Percentiles rank a stretch among this genome's conserved stretches.
Conservation (phyloP, 495 filamentous ascomycete genomes). For the Friedmanniomyces endolithicus region DNA sequence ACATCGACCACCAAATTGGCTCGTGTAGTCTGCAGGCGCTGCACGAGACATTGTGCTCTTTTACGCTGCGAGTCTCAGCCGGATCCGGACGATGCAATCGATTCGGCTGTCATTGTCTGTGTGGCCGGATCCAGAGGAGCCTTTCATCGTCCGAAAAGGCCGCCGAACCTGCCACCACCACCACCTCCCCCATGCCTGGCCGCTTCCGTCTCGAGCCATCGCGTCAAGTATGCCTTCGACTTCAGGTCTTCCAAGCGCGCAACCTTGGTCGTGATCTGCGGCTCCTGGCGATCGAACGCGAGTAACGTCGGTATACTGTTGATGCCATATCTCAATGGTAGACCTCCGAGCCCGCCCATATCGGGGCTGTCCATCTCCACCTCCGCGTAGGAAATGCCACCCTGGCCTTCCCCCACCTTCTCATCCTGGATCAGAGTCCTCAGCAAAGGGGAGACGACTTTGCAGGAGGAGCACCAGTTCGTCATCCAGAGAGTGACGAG, state of each 20-base stretch:
- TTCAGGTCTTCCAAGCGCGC: constrained; percentile 41
- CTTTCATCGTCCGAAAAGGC: constrained; percentile 22
- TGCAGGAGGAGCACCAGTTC: constrained; percentile 51
- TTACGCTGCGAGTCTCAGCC: background rate
- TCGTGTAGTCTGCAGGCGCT: background rate
- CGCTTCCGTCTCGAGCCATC: constrained; percentile 51
- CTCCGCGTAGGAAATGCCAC: constrained; percentile 47
- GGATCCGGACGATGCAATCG: background rate
- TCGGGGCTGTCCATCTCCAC: constrained; percentile 53
- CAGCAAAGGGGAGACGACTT: constrained; percentile 41
- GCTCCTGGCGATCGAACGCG: constrained; percentile 50
- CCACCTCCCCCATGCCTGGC: constrained; percentile 40
- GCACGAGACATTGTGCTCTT: background rate
- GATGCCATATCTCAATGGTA: constrained; percentile 29
- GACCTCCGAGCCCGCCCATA: constrained; percentile 35
- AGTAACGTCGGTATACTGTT: constrained; percentile 55
- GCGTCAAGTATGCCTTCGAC: constrained; percentile 41
- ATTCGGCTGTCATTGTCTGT: background rate
- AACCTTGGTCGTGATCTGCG: constrained; percentile 43
- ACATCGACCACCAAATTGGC: too few species aligned
- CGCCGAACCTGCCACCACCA: constrained; percentile 26
- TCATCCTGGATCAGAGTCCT: constrained; percentile 39
- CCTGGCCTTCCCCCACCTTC: constrained; percentile 45
- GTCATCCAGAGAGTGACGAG: constrained; percentile 61
- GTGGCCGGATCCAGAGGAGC: background rate